A percentile compares a stretch with the other conserved stretches of the same genome.
Conservation (phyloP, 2,329 filamentous ascomycete species). For the Paracoccidioides brasiliensis region DNA sequence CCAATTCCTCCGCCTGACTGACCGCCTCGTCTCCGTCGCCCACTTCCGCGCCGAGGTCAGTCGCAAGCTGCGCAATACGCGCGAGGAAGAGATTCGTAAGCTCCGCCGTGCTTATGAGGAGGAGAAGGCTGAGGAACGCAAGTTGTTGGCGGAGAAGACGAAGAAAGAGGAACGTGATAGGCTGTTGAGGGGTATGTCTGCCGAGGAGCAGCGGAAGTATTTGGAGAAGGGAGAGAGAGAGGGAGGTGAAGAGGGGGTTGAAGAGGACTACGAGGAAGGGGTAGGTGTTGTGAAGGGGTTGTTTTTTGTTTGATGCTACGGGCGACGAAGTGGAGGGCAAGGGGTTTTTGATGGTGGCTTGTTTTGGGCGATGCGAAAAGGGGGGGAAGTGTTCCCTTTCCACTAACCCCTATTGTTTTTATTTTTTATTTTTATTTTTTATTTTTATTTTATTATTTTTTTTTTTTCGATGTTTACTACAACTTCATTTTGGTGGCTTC, state of each 20-base stretch:
- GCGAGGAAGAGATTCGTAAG: slow-evolving; percentile 67
- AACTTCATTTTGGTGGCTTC: no score
- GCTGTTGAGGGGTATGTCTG: slow-evolving; percentile 61
- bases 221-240: slow-evolving; percentile 67
- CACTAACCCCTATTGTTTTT: no score
- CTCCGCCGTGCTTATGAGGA: slow-evolving; percentile 69
- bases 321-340: neutral
- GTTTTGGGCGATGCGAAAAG: no score
- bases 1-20: slow-evolving; percentile 66
- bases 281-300: slow-evolving; percentile 14
- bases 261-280: slow-evolving; percentile 49
- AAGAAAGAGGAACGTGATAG: slow-evolving; percentile 86
- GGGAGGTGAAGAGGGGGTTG: slow-evolving; percentile 49
- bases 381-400: no score
- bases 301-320: neutral
- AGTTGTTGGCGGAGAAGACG: slow-evolving; percentile 41
- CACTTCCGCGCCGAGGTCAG: slow-evolving; percentile 86
- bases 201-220: slow-evolving; percentile 76
- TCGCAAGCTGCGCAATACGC: slow-evolving; percentile 66
- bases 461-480: no score
- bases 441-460: no score
- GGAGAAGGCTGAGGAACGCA: slow-evolving; percentile 50
- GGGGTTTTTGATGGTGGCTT: neutral
- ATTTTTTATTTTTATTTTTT: no score
- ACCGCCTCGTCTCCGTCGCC: slow-evolving; percentile 59